Evolutionary conservation across 352 stramenopile species (phyloP), one percentile per base, ranked within the genome.

Genomic region (Thraustochytrium striatum): DNA sequence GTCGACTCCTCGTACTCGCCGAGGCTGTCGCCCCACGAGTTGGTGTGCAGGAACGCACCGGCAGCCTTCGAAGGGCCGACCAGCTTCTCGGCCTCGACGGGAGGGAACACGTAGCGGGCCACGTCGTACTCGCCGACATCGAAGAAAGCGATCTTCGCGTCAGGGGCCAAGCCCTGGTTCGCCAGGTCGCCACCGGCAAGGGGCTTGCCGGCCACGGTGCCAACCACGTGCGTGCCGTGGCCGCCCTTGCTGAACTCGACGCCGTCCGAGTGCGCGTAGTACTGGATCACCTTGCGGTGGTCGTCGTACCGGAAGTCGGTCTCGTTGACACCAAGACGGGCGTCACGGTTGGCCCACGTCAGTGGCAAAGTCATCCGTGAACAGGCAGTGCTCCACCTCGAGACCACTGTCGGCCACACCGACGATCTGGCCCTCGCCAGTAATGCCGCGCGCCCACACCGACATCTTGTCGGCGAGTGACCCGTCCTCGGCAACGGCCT

Each of bases 141-240:
- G 86, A 95, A 93, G 61, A 95, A 93, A 1, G 90, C 89, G 61
- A 94, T 88, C 35, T 89, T 88, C 0, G 91, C 88, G 36, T 86
- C 89, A 8, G 87, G 89, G 8, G 90, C 91, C 50, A 91, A 91
- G 30, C 90, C 90, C 11, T 69, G 39, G 47, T 55, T 55, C 16
- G 16, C 16, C 47, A 55, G 47, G 47, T 55, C 47, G 16, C 47
- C 47, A 21, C 16, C 70, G 16, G 73, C 52, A 44, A 85, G 84
- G 11, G 87, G 89, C 47, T 83, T 91, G 19, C 91, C 91, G 0
- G 87, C 87, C 1, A 92, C 72, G 32, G 93, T 89, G 0, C 90
- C 91, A 0, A 86, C 88, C 13, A 95, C 90, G 82, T 95, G 91
- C 1, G 91, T 95, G 11, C 91, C 91, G 79, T 95, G 91, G 36